These are phyloP conservation scores for Colletotrichum sansevieriae DNA, from an alignment of 2,329 filamentous ascomycete species.

Conservation along the genomic window DNA sequence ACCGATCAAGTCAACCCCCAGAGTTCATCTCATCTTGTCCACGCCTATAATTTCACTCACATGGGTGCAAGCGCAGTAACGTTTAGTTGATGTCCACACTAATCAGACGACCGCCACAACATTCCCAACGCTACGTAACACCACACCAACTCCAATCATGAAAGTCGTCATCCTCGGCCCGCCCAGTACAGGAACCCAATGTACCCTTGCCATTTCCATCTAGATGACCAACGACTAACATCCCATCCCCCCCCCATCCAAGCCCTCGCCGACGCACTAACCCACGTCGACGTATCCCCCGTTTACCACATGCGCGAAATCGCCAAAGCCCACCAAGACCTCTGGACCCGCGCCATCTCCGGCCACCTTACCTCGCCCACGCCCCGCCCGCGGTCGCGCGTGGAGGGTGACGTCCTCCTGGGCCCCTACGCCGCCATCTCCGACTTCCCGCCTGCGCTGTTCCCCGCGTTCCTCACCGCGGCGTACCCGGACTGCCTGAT, in stretches of 20 bases:
- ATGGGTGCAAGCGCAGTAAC: too few species aligned
- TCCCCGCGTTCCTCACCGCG: conserved; percentile 70
- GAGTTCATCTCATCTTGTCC: too few species aligned
- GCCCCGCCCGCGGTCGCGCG: conserved; percentile 46
- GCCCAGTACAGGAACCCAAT: conserved; percentile 51
- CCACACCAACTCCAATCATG: conserved; percentile 39
- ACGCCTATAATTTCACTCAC: too few species aligned
- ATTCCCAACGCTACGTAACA: not conserved
- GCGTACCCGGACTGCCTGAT: conserved; percentile 74
- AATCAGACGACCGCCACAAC: not conserved
- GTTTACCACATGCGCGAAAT: conserved; percentile 53
- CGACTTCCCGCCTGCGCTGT: conserved; percentile 50
- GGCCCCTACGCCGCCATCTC: conserved; percentile 45
- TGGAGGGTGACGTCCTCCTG: conserved; percentile 52
- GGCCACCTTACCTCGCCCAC: conserved; percentile 44
- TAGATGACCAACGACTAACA: too few species aligned
- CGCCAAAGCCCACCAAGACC: conserved; percentile 47
- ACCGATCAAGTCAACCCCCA: too few species aligned
- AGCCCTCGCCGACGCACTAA: conserved; percentile 50
- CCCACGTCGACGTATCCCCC: conserved; percentile 47
- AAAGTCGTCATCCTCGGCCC: conserved; percentile 52
- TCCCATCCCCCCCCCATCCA: not conserved
- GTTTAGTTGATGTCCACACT: not conserved
- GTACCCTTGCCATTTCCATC: conserved; percentile 38
- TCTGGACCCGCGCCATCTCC: conserved; percentile 52